Percentiles rank a stretch among this genome's conserved stretches.
Evolutionary conservation across 805 yeast species (phyloP).

Genomic region (Cyberlindnera japonica): DNA sequence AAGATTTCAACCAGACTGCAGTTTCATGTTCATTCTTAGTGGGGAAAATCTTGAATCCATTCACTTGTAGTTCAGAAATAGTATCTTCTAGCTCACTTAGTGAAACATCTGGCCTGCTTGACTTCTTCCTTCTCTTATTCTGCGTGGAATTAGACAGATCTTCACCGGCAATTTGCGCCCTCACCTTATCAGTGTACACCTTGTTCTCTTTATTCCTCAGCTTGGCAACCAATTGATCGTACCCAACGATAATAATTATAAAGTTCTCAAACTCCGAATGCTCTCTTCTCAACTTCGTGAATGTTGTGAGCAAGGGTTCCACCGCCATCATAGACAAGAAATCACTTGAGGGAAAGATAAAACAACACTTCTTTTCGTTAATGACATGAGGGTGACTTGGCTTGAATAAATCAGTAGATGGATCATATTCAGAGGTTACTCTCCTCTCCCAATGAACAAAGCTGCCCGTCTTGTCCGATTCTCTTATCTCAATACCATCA

Average conservation of each 20-base stretch:
- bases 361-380: conserved; percentile 40
- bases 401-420: conserved; percentile 45
- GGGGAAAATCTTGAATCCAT: conserved; percentile 48
- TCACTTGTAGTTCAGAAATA: conserved; percentile 43
- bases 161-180: conserved; percentile 13
- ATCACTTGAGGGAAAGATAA: conserved; percentile 45
- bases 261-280: conserved; percentile 28
- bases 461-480: conserved; percentile 11
- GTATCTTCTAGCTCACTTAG: conserved; percentile 36
- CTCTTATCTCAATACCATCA: conserved; percentile 27
- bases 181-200: conserved; percentile 38
- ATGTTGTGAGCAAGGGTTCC: conserved; percentile 25
- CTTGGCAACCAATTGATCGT: conserved; percentile 42
- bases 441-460: conserved; percentile 48
- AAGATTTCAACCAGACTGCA: conserved; percentile 49
- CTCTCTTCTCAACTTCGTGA: conserved; percentile 23
- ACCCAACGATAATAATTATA: conserved; percentile 46
- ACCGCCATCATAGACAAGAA: conserved; percentile 35
- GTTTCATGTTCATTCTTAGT: conserved; percentile 45
- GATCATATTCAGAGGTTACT: conserved; percentile 46
- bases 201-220: conserved; percentile 44
- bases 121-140: conserved; percentile 6
- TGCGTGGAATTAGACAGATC: neutral
- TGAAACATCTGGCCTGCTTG: conserved; percentile 4
- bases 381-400: conserved; percentile 43